Evolutionary conservation across 2,329 filamentous ascomycete genomes (phyloP).

Genomic region (Aureobasidium vineae): DNA sequence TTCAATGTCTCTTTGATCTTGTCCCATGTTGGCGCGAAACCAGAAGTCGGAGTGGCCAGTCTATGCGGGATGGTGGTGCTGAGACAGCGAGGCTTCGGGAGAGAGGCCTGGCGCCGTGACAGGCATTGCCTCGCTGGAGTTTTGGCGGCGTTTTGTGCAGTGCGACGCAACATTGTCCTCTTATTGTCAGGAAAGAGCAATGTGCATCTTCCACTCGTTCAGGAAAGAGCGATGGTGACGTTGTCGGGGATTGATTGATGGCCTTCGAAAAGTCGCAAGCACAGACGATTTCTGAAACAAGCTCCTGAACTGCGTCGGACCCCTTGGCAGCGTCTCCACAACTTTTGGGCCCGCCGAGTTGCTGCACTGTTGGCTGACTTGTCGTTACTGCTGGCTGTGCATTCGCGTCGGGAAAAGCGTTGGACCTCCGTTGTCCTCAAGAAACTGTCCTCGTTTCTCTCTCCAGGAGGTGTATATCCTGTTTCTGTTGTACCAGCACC

Average conservation of each 20-base stretch:
- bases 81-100: not conserved
- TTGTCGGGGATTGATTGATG: not conserved
- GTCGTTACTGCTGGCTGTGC: not conserved
- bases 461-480: not conserved
- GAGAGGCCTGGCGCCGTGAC: not conserved
- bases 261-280: not conserved
- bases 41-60: conserved; percentile 17
- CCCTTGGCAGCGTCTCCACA: conserved; percentile 16
- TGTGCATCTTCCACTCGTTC: too few relatives aligned
- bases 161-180: conserved; percentile 15
- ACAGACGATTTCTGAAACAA: conserved; percentile 19
- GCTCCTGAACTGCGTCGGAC: not conserved
- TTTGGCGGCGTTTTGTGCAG: not conserved
- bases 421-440: conserved; percentile 22
- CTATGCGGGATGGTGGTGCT: conserved; percentile 5
- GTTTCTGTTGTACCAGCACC: not conserved
- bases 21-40: conserved; percentile 16
- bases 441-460: not conserved
- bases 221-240: conserved; percentile 17
- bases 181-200: not conserved
- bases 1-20: conserved; percentile 20
- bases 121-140: not conserved
- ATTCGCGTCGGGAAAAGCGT: conserved; percentile 24
- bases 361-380: not conserved
- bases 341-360: not conserved